Base-by-base conservation (phyloP, 2,329 filamentous ascomycete species). In the Diplodia sapinea region DNA sequence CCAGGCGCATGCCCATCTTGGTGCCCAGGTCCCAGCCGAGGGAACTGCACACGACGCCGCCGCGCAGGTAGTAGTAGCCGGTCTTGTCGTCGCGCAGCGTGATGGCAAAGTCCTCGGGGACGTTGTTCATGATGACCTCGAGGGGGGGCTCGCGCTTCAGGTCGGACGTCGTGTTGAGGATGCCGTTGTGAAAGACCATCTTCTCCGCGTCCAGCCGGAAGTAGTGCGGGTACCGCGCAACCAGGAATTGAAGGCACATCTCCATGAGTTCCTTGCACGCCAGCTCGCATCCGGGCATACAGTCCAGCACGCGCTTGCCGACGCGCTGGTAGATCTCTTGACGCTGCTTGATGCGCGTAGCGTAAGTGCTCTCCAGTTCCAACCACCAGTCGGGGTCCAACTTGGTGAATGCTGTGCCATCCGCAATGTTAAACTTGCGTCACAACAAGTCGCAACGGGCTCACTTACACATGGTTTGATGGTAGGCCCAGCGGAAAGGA, bases 221-320 rank as follows among this genome's bases (percentile, higher is more conserved):
- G 71, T 91, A 88, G 6, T 88, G 85, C 0, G 93, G 92, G 73
- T 96, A 96, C 3, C 92, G 85, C 3, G 87, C 84, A 69, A 88
- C 91, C n/a, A 94, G 79, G 71, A 94, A 96, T 71, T 94, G 91
- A 3, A 96, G 72, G 2, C 84, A 85, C 88, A 94, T 93, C 77
- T 96, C 93, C 92, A 95, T 94, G 6, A 95, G 82, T 73, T 96
- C 93, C 74, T 93, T 93, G 75, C 90, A 92, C 0, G 89, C 92
- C 0, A 95, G 81, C 72, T 95, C 91, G 0, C 89, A 90, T 1
- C 92, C 92, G 0, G 91, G 91, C 0, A 94, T 82, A 38, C 84
- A 83, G 67, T 90, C 85, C 1, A 95, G 83, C 1, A 96, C 87
- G 3, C 82, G 79, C 11, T 83, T 82, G 1, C 90, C 88, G 70